A percentile compares a stretch with the other conserved stretches of the same genome.
These are phyloP conservation scores for Hamamelis virginiana DNA, from an alignment of 164 flowering plant genomes.

Conservation along the genomic window DNA sequence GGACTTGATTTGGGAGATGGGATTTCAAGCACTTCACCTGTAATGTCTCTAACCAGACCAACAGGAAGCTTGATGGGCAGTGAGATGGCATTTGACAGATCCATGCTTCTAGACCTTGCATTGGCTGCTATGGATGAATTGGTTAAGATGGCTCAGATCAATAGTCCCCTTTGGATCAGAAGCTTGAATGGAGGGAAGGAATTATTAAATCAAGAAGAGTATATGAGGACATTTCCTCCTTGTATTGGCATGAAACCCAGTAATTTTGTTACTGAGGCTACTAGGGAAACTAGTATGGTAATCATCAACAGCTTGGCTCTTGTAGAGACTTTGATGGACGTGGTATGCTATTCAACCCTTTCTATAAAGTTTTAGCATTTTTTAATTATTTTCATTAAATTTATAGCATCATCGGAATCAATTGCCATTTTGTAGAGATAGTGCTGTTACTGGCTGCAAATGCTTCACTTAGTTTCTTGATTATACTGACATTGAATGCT, in stretches of 20 bases:
- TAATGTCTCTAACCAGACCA: slow-evolving; percentile 11
- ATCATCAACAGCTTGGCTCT: slow-evolving; percentile 51
- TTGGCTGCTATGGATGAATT: slow-evolving; percentile 65
- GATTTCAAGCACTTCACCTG: slow-evolving; percentile 6
- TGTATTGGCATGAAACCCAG: slow-evolving; percentile 42
- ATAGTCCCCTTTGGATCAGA: slow-evolving; percentile 64
- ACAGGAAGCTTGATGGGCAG: background rate
- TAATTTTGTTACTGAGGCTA: slow-evolving; percentile 48
- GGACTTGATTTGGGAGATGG: slow-evolving; percentile 35
- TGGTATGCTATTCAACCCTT: slow-evolving; percentile 41
- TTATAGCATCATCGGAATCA: too few relatives aligned
- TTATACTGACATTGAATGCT: background rate
- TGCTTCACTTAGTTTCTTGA: too few relatives aligned
- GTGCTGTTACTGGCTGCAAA: too few relatives aligned
- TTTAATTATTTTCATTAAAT: background rate
- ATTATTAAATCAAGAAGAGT: slow-evolving; percentile 55
- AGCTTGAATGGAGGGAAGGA: slow-evolving; percentile 44
- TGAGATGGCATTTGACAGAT: slow-evolving; percentile 21
- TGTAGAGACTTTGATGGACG: slow-evolving; percentile 69
- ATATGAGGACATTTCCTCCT: slow-evolving; percentile 42
- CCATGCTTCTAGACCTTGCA: slow-evolving; percentile 35
- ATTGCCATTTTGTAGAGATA: too few relatives aligned
- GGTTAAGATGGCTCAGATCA: slow-evolving; percentile 41
- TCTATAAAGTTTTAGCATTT: background rate
- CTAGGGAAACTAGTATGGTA: slow-evolving; percentile 57